Evolutionary conservation across 352 stramenopile species (phyloP), one percentile per base, ranked within the genome.

Genomic region (Aphanomyces euteiches): DNA sequence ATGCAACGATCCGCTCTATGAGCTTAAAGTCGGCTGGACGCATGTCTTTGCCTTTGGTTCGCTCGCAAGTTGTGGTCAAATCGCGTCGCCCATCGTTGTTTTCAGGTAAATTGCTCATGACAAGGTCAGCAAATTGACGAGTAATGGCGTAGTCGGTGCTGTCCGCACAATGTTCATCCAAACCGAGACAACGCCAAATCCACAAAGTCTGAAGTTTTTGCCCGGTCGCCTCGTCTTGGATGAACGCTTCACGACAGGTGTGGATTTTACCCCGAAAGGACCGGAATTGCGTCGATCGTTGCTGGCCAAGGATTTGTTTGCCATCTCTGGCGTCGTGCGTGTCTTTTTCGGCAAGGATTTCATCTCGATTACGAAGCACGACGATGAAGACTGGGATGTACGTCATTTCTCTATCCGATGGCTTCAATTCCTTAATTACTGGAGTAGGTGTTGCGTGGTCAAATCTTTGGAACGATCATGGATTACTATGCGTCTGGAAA

Each of bases 271-370:
- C 56, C 86, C 84, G 38, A 77, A 72, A 4, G 89, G 90, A 66
- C 80, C 93, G 41, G 90, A 98, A 56, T 82, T 98, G 61, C 78
- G 89, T 37, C 89, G 90, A 57, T 99, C 95, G 53, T 90, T 96
- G 17, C 78, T 99, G 28, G 96, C 95, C 21, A 97, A 97, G 82
- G 85, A 96, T 68, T 78, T 99, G 15, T 98, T 99, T 73, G 84
- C 96, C 67, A 96, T 99, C 72, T 90, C 98, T 34, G 95, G 96
- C 21, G 86, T 99, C 37, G 95, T 89, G 69, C 92, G 93, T 43
- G 93, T 99, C 15, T 99, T 99, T 78, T 92, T 99, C 57, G 96
- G 97, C 60, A 90, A 92, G 68, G 93, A 99, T 66, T 99, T 99
- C 77, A 92, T 99, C 34, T 99, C 96, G 10, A 84, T 99, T 47